Percentiles rank a stretch among this genome's conserved stretches.
These are phyloP conservation scores for Aureobasidium sp. DNA, from an alignment of 2,329 filamentous ascomycete genomes.

Conservation along the genomic window DNA sequence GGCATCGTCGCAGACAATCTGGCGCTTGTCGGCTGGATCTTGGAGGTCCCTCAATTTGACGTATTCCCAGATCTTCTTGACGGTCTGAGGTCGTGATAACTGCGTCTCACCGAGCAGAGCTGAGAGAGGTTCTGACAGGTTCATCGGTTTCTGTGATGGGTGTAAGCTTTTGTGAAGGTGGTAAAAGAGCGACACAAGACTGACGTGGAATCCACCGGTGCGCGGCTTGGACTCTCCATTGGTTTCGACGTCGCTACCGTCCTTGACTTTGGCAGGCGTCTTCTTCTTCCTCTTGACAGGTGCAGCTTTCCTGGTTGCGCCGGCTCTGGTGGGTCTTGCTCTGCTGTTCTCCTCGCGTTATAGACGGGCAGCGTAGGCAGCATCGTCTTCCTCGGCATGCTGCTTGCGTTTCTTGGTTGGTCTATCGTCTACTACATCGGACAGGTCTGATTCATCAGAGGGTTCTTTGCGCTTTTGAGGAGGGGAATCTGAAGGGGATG, in stretches of 20 bases:
- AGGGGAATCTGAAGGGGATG: conserved; percentile 9
- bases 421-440: conserved; percentile 32
- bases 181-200: conserved; percentile 19
- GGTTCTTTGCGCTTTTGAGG: conserved; percentile 33
- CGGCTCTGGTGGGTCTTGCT: conserved; percentile 62
- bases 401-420: conserved; percentile 50
- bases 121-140: conserved; percentile 60
- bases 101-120: conserved; percentile 63
- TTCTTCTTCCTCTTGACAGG: conserved; percentile 66
- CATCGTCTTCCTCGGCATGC: conserved; percentile 66
- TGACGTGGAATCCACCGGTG: conserved; percentile 82
- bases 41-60: conserved; percentile 85
- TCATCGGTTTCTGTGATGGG: conserved; percentile 56
- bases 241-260: conserved; percentile 68
- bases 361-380: conserved; percentile 73
- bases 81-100: conserved; percentile 88
- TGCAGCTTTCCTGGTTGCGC: conserved; percentile 48
- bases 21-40: conserved; percentile 82
- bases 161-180: not conserved
- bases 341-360: conserved; percentile 79
- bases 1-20: conserved; percentile 85
- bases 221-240: conserved; percentile 50
- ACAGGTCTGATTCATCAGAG: conserved; percentile 30
- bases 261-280: conserved; percentile 62
- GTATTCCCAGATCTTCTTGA: conserved; percentile 94